These are phyloP conservation scores for Colletotrichum orchidophilum DNA, from an alignment of 2,329 filamentous ascomycete species.

Conservation along the genomic window DNA sequence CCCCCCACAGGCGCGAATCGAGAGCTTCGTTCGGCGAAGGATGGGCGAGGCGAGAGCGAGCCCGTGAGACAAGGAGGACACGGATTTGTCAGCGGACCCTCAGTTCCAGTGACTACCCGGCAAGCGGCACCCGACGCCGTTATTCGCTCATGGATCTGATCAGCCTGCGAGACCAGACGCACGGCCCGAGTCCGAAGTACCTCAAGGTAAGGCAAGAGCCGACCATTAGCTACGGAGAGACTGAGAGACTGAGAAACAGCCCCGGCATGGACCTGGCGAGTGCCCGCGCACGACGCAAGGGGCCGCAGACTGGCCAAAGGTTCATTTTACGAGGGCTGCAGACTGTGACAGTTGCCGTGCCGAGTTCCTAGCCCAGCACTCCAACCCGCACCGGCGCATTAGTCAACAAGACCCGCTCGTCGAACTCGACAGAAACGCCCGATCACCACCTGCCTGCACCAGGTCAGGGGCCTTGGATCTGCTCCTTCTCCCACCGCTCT, in stretches of 20 bases:
- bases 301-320: background rate
- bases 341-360: background rate
- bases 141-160: background rate
- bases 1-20: background rate
- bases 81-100: slow-evolving; percentile 25
- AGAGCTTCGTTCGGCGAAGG: background rate
- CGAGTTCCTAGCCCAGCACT: background rate
- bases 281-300: background rate
- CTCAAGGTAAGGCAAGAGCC: background rate
- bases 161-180: no score
- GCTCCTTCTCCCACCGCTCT: slow-evolving; percentile 20
- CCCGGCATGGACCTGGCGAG: background rate
- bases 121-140: no score
- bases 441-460: slow-evolving; percentile 6
- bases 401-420: slow-evolving; percentile 29
- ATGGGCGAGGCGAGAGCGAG: background rate
- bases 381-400: slow-evolving; percentile 13
- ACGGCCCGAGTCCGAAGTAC: background rate
- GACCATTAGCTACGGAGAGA: background rate
- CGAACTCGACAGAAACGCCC: slow-evolving; percentile 31
- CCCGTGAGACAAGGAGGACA: background rate
- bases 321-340: background rate
- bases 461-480: background rate
- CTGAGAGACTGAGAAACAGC: background rate
- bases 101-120: no score